Percentiles rank a stretch among this genome's conserved stretches.
Conservation (phyloP, 257 asterid species). For the Linaria vulgaris region DNA sequence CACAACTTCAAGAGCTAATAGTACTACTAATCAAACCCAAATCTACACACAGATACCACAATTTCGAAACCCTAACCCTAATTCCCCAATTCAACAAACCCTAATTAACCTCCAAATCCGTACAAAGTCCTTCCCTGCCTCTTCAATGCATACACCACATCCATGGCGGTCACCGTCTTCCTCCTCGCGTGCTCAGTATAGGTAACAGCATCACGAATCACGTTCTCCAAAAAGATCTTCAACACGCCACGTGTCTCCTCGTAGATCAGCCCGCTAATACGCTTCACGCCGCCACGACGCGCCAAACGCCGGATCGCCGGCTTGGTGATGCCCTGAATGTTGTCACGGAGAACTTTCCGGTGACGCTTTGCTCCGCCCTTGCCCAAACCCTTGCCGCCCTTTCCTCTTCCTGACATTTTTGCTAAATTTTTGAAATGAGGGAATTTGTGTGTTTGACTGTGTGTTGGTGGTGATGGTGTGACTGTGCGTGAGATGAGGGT, state of each 20-base stretch:
- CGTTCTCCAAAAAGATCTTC: slow-evolving; percentile 53
- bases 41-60: slow-evolving; percentile 21
- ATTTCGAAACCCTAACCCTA: slow-evolving; percentile 2
- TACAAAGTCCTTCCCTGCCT: slow-evolving; percentile 59
- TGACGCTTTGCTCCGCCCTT: slow-evolving; percentile 64
- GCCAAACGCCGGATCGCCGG: slow-evolving; percentile 63
- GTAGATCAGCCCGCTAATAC: slow-evolving; percentile 51
- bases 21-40: neutral
- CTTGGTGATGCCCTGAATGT: slow-evolving; percentile 59
- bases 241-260: slow-evolving; percentile 59
- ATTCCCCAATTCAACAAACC: too few species aligned
- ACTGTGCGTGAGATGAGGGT: neutral
- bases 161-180: slow-evolving; percentile 62
- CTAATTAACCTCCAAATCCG: slow-evolving; percentile 48
- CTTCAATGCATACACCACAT: slow-evolving; percentile 55
- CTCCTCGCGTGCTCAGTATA: slow-evolving; percentile 60
- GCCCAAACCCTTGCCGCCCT: slow-evolving; percentile 61
- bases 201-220: slow-evolving; percentile 54
- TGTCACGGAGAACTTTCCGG: slow-evolving; percentile 52
- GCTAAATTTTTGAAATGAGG: neutral
- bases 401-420: slow-evolving; percentile 56
- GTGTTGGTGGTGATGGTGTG: neutral
- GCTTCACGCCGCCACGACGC: slow-evolving; percentile 58
- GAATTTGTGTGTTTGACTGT: neutral
- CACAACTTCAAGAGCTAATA: neutral